Percentiles rank a stretch among this genome's conserved stretches.
Conservation (phyloP, 2,329 filamentous ascomycete genomes). For the Talaromyces sp. region DNA sequence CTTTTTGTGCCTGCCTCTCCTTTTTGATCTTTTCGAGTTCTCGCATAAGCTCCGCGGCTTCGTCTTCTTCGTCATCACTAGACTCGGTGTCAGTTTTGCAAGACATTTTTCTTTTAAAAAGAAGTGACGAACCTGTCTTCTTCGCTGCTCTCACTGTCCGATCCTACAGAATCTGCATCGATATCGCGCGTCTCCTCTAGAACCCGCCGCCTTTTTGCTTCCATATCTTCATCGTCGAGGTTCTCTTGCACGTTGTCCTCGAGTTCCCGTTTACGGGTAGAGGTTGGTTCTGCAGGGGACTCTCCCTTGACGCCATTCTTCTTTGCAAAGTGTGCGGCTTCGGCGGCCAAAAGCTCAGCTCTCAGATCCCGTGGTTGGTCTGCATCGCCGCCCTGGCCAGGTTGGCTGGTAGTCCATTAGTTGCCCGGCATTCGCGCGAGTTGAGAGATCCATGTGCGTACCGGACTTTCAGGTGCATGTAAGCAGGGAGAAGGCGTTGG, state of each 20-base stretch:
- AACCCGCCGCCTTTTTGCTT: constrained; percentile 79
- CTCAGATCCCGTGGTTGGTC: constrained; percentile 74
- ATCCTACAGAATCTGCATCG: constrained; percentile 71
- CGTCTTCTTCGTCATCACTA: constrained; percentile 70
- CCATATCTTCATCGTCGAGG: constrained; percentile 59
- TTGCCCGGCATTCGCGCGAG: not conserved
- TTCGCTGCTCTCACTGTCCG: constrained; percentile 54
- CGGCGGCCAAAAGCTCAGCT: constrained; percentile 82
- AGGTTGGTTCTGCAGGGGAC: constrained; percentile 27
- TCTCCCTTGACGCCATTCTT: constrained; percentile 59
- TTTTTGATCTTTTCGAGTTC: constrained; percentile 92
- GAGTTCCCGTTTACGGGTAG: constrained; percentile 59
- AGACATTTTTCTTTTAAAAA: not conserved
- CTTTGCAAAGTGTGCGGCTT: constrained; percentile 83
- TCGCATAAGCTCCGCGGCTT: constrained; percentile 81
- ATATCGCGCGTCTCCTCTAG: constrained; percentile 83
- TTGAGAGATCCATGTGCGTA: constrained; percentile 30
- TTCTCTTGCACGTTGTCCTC: constrained; percentile 42
- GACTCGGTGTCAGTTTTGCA: constrained; percentile 23
- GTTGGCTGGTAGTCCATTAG: constrained; percentile 49
- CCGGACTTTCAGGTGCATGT: constrained; percentile 87
- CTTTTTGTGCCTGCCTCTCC: constrained; percentile 74
- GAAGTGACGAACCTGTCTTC: constrained; percentile 48
- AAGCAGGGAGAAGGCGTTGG: constrained; percentile 86
- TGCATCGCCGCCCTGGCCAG: constrained; percentile 82